Evolutionary conservation across 2,329 filamentous ascomycete species (phyloP).

Genomic region (Pseudocercospora eumusae): DNA sequence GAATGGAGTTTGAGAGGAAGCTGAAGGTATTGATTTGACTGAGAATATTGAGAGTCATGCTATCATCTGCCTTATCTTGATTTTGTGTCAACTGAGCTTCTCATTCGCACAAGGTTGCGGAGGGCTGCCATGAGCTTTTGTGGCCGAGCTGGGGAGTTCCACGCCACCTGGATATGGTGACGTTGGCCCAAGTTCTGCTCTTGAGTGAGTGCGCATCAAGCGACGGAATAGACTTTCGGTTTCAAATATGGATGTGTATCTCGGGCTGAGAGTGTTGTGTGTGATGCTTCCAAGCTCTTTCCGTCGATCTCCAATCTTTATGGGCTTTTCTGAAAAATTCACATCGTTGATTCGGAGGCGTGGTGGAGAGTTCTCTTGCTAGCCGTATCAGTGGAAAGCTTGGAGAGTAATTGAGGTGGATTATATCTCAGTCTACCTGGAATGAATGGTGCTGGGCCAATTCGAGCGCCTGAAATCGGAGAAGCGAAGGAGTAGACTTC

Average conservation of each 20-base stretch:
- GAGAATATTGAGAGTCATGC: neutral
- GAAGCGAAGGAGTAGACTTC: no score
- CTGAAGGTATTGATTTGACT: neutral
- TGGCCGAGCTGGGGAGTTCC: no score
- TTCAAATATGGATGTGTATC: neutral
- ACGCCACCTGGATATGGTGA: neutral
- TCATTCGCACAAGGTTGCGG: neutral
- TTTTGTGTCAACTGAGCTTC: neutral
- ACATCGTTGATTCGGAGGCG: no score
- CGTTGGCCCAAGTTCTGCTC: no score
- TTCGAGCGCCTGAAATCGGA: no score
- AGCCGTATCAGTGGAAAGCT: no score
- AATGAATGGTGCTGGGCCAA: no score
- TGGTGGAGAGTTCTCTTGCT: no score
- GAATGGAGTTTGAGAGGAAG: neutral
- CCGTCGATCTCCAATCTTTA: no score
- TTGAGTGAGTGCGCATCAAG: neutral
- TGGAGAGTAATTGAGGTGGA: no score
- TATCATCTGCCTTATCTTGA: neutral
- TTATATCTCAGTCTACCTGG: no score
- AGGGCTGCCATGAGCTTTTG: neutral
- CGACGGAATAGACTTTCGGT: neutral
- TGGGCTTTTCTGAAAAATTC: no score
- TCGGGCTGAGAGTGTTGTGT: neutral
- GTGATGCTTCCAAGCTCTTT: neutral